Base-by-base conservation (phyloP, 345 rosid species). In the Geranium rotundifolium region DNA sequence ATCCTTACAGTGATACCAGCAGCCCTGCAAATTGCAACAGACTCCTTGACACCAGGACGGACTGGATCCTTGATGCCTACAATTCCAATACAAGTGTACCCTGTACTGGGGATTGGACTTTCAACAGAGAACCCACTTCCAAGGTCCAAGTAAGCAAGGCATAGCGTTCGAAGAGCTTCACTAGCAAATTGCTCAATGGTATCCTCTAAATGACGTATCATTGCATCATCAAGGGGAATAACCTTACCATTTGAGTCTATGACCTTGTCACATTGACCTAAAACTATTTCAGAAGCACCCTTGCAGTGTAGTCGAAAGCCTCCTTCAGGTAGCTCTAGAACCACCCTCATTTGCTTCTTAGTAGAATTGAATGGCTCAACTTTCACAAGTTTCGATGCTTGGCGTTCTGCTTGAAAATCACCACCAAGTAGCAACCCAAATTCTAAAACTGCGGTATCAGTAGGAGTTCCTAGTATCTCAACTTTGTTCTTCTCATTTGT, bases 131-230 rank as follows among this genome's bases (percentile, higher is more conserved):
- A 84, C 29, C 75, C 82, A 69, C 67, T 75, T 71, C 83, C 87
- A n/a, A 84, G 54, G 18, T 92, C 96, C 74, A 76, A 27, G 72
- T 81, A 89, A 63, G 91, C 93, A 13, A 92, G 88, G 81, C 98
- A 92, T 68, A 92, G 82, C 61, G 98, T 89, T 77, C 98, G 89
- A 56, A 92, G 93, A 66, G 96, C 87, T 79, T 89, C 98, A 73
- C 79, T 70, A 54, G 98, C 95, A 82, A 92, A 92, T 59, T 66
- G 63, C 67, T 89, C 91, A 4, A 92, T 89, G 49, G 74, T 74
- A 65, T 75, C 68, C 54, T 74, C 74, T 29, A 89, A 74, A 76
- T 78, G 71, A 66, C 57, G 76, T 59, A 52, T 30, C 6, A 84
- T 75, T 65, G 67, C 73, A 71, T 81, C 80, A 77, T 84, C 82